phyloP scores from a whole-genome alignment of 345 rosid genomes.

The Populus tremula region DNA sequence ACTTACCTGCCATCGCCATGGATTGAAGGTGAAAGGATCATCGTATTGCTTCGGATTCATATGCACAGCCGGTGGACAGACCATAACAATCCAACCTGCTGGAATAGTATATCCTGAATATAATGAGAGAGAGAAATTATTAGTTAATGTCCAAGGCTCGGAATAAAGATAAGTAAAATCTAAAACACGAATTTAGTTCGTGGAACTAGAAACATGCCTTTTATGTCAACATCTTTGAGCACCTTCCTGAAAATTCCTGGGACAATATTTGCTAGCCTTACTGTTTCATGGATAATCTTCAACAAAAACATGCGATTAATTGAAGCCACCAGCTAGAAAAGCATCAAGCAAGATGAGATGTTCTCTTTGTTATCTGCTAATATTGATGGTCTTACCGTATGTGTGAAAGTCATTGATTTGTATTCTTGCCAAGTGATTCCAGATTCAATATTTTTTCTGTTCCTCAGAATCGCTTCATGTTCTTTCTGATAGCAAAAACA shows the following conservation, averaged over 20 bases:
- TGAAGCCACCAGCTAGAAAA: no score
- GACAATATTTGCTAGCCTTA: slow-evolving; percentile 29
- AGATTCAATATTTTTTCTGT: no score
- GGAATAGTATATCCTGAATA: slow-evolving; percentile 43
- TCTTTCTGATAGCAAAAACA: no score
- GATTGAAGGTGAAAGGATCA: slow-evolving; percentile 26
- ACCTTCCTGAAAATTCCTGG: slow-evolving; percentile 39
- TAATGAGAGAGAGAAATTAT: no score
- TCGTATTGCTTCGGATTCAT: slow-evolving; percentile 12
- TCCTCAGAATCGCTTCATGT: no score
- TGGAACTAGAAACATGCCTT: slow-evolving; percentile 19
- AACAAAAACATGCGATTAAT: neutral
- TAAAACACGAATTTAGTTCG: neutral
- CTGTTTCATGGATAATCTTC: slow-evolving; percentile 47
- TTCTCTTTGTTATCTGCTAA: no score
- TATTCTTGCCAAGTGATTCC: no score
- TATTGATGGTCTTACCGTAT: no score
- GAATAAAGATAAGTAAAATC: neutral
- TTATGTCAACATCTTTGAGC: slow-evolving; percentile 31
- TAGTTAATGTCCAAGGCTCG: neutral
- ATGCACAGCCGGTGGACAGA: slow-evolving; percentile 18
- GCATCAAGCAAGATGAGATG: no score
- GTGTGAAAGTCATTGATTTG: no score
- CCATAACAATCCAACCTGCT: slow-evolving; percentile 20
- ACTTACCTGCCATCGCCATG: slow-evolving; percentile 32